These are phyloP conservation scores for Pinus taeda DNA, from an alignment of 75 land plant species.

Conservation along the genomic window DNA sequence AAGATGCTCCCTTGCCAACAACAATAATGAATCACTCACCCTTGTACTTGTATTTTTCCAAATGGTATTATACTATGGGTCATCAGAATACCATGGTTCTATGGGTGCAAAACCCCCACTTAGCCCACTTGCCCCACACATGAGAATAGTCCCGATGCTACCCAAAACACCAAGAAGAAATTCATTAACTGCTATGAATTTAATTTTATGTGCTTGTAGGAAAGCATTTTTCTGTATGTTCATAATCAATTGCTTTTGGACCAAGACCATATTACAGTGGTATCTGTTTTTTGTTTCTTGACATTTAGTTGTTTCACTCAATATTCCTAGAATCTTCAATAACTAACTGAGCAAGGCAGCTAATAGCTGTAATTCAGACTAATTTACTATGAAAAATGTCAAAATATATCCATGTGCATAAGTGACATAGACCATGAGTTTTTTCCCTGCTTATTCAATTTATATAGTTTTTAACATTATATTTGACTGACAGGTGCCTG, in stretches of 20 bases:
- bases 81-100: too few relatives aligned
- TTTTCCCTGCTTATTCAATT: background rate
- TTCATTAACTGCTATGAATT: background rate
- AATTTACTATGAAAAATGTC: background rate
- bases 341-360: background rate
- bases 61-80: too few relatives aligned
- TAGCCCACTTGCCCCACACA: too few relatives aligned
- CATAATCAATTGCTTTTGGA: background rate
- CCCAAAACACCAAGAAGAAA: background rate
- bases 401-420: background rate
- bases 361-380: background rate
- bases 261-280: background rate
- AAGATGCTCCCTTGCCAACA: too few relatives aligned
- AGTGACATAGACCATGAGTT: background rate
- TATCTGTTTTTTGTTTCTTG: slow-evolving; percentile 1
- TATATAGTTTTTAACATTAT: background rate
- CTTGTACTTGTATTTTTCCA: too few relatives aligned
- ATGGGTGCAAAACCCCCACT: too few relatives aligned
- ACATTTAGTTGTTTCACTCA: background rate
- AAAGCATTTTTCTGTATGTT: background rate
- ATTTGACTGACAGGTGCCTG: slow-evolving; percentile 38
- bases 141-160: too few relatives aligned
- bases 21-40: too few relatives aligned
- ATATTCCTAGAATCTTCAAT: background rate
- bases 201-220: background rate